Percentiles rank a stretch among this genome's conserved stretches.
Conservation (phyloP, 768 basidiomycete species). For the Pleurotus salmoneostramineus region DNA sequence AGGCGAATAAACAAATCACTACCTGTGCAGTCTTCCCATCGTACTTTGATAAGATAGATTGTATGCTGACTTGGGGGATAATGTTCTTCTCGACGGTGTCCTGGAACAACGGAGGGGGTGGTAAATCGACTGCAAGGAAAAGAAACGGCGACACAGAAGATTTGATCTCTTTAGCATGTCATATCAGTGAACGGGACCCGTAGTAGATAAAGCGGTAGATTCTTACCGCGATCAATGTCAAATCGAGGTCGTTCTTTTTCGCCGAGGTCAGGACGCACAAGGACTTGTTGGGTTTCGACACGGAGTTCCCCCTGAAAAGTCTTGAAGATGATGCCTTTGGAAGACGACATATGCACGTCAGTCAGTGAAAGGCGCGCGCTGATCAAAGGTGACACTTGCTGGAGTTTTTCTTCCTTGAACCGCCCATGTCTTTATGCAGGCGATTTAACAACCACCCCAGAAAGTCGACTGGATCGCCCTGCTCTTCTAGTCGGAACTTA, state of each 20-base stretch:
- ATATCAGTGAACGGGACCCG: constrained; percentile 1
- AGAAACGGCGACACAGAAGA: constrained; percentile 85
- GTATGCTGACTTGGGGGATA: constrained; percentile 94
- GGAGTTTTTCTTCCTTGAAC: constrained; percentile 88
- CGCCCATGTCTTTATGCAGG: constrained; percentile 89
- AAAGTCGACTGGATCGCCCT: constrained; percentile 96
- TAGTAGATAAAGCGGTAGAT: constrained; percentile 7
- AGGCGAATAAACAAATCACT: constrained; percentile 5
- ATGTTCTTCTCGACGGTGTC: constrained; percentile 97
- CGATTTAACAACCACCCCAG: constrained; percentile 93
- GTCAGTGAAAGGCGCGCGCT: constrained; percentile 11
- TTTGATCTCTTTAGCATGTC: constrained; percentile 67
- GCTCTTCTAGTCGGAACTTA: constrained; percentile 89
- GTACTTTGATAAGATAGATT: constrained; percentile 89
- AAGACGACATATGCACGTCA: background rate
- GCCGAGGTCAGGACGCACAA: constrained; percentile 74
- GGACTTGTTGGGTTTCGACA: constrained; percentile 90
- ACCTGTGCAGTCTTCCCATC: constrained; percentile 90
- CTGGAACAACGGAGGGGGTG: constrained; percentile 96
- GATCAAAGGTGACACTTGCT: constrained; percentile 48
- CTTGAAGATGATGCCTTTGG: constrained; percentile 81
- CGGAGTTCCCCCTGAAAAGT: constrained; percentile 94
- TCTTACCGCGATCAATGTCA: constrained; percentile 88
- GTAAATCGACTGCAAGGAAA: constrained; percentile 93
- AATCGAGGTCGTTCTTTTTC: constrained; percentile 83